A percentile compares a stretch with the other conserved stretches of the same genome.
These are phyloP conservation scores for Tephrocybe sp. DNA, from an alignment of 768 basidiomycete species.

Conservation along the genomic window DNA sequence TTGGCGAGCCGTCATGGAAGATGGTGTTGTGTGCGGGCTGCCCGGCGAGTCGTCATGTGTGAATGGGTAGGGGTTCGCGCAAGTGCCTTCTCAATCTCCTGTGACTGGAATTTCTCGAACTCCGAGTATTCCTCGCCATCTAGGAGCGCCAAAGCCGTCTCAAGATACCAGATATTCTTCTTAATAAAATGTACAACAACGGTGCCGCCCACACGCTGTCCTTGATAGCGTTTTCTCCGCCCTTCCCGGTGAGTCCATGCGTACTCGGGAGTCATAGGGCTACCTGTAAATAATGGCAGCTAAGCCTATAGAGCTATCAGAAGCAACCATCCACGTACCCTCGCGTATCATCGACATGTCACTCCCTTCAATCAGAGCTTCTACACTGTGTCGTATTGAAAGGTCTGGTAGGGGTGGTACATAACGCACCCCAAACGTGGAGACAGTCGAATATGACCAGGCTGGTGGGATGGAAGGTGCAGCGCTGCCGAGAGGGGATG, in stretches of 20 bases:
- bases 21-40: conserved; percentile 2
- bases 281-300: conserved; percentile 36
- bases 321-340: conserved; percentile 36
- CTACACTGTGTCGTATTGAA: conserved; percentile 68
- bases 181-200: conserved; percentile 97
- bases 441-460: conserved; percentile 60
- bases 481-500: conserved; percentile 25
- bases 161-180: conserved; percentile 94
- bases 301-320: not conserved
- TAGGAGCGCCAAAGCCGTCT: conserved; percentile 85
- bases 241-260: conserved; percentile 78
- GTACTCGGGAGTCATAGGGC: conserved; percentile 54
- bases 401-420: conserved; percentile 64
- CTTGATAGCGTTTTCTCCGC: conserved; percentile 58
- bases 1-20: conserved; percentile 5
- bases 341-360: conserved; percentile 71
- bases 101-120: conserved; percentile 38
- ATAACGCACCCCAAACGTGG: conserved; percentile 80
- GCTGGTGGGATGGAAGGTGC: conserved; percentile 42
- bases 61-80: conserved; percentile 11
- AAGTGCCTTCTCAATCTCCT: conserved; percentile 21
- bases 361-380: conserved; percentile 92
- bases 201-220: conserved; percentile 82
- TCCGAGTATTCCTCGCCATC: conserved; percentile 75
- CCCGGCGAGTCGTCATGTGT: conserved; percentile 7